These are phyloP conservation scores for Solanum appendiculatum DNA, from an alignment of 257 asterid genomes.

Conservation along the genomic window DNA sequence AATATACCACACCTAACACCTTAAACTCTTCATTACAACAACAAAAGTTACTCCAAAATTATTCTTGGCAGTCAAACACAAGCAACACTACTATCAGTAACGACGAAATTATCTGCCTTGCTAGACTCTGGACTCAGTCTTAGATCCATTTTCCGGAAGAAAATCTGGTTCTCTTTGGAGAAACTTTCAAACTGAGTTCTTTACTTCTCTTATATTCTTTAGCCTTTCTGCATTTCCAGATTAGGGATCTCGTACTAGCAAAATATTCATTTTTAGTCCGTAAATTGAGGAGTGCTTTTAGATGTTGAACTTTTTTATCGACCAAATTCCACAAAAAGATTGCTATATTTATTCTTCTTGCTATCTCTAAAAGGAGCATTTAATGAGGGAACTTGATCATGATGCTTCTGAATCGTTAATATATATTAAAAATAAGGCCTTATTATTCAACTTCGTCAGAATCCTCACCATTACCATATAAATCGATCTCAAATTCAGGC, in stretches of 20 bases:
- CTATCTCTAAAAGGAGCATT: neutral
- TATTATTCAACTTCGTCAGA: constrained; percentile 25
- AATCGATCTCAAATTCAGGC: constrained; percentile 68
- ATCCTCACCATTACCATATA: constrained; percentile 93
- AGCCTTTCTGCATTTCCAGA: no score
- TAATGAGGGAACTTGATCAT: neutral
- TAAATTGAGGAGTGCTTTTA: neutral
- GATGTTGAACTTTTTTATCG: neutral
- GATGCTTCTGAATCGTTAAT: neutral
- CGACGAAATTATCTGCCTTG: neutral
- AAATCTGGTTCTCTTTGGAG: constrained; percentile 48
- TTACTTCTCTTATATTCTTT: no score
- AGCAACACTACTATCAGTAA: neutral
- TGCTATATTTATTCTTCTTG: neutral
- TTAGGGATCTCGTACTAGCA: neutral
- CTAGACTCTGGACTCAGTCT: neutral
- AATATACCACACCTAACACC: neutral
- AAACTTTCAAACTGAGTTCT: constrained; percentile 47
- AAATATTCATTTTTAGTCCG: neutral
- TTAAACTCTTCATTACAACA: neutral
- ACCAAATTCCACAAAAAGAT: neutral
- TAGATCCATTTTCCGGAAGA: neutral
- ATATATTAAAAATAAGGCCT: neutral
- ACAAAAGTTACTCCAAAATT: neutral
- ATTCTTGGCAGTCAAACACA: neutral